These are phyloP conservation scores for Penicillium angulare DNA, from an alignment of 495 filamentous ascomycete species.

Conservation along the genomic window DNA sequence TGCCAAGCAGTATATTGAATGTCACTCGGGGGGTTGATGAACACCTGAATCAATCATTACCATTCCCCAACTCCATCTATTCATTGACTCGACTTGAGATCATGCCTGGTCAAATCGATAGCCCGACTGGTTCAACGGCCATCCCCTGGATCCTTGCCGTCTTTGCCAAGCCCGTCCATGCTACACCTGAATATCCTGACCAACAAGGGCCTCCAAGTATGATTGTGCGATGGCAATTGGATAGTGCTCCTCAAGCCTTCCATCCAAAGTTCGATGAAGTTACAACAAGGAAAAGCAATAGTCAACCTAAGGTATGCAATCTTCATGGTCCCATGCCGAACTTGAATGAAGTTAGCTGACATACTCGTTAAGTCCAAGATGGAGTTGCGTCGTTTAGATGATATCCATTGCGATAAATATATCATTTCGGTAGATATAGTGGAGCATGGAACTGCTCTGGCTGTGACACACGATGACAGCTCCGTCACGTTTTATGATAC, in stretches of 20 bases:
- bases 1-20: conserved; percentile 31
- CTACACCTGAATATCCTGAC: conserved; percentile 47
- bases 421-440: conserved; percentile 65
- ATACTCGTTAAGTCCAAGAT: conserved; percentile 46
- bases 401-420: conserved; percentile 62
- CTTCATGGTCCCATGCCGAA: background rate
- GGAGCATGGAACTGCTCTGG: conserved; percentile 65
- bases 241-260: conserved; percentile 54
- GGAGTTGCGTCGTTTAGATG: conserved; percentile 63
- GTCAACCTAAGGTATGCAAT: conserved; percentile 37
- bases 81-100: conserved; percentile 66
- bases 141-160: conserved; percentile 67
- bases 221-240: conserved; percentile 76
- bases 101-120: conserved; percentile 57
- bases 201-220: conserved; percentile 63
- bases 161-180: conserved; percentile 59
- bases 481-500: conserved; percentile 76
- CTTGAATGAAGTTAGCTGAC: background rate
- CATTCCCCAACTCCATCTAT: conserved; percentile 45
- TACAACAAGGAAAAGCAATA: conserved; percentile 58
- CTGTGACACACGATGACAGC: conserved; percentile 71
- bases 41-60: conserved; percentile 27
- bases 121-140: conserved; percentile 43
- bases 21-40: conserved; percentile 23
- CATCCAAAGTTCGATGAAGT: conserved; percentile 76